Evolutionary conservation across 1,284 basidiomycete genomes (phyloP).

Genomic region (Cryptococcus neoformans): DNA sequence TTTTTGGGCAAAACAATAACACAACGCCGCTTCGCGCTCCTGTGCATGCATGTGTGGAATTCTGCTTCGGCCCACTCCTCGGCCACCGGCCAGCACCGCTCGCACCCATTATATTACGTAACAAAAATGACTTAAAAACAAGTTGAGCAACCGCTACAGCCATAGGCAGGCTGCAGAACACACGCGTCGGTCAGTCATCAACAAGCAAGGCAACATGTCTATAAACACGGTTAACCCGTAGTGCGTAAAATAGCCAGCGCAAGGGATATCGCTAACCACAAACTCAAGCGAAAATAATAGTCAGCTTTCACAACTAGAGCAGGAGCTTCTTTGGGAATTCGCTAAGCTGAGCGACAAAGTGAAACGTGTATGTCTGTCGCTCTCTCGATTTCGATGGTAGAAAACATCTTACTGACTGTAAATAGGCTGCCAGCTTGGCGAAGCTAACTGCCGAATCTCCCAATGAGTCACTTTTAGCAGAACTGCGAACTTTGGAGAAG

Average conservation of each 20-base stretch:
- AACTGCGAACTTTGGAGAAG: conserved; percentile 77
- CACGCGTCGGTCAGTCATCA: too few species aligned
- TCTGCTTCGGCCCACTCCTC: too few species aligned
- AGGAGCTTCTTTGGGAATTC: conserved; percentile 75
- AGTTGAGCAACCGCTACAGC: neutral
- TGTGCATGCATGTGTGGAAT: too few species aligned
- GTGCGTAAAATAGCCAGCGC: conserved; percentile 7
- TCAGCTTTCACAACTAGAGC: conserved; percentile 60
- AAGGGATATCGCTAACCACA: neutral
- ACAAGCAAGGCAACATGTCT: conserved; percentile 9
- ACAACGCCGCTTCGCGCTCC: too few species aligned
- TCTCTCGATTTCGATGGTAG: neutral
- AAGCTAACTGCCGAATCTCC: conserved; percentile 57
- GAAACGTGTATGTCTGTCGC: conserved; percentile 57
- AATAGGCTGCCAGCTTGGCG: conserved; percentile 47
- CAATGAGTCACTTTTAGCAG: conserved; percentile 70
- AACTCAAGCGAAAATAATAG: conserved; percentile 52
- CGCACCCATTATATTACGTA: too few species aligned
- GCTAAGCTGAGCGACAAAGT: conserved; percentile 67
- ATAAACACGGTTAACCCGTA: conserved; percentile 20
- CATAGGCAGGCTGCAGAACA: too few species aligned
- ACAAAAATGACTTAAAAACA: too few species aligned
- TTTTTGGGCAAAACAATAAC: too few species aligned
- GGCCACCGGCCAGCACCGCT: too few species aligned
- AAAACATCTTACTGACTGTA: neutral